phyloP scores from a whole-genome alignment of 306 rosid species.

The Vigna mungo region DNA sequence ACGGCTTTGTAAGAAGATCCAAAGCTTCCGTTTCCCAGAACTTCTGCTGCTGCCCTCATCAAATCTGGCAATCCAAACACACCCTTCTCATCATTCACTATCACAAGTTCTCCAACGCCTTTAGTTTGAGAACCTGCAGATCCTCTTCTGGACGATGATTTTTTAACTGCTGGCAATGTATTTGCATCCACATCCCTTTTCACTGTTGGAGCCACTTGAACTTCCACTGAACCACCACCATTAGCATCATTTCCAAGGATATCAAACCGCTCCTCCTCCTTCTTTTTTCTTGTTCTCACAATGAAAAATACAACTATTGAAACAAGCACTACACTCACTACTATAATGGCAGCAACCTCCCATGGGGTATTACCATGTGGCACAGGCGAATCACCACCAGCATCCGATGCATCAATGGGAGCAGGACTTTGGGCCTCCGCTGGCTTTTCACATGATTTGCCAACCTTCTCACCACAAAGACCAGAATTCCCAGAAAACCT shows the following conservation, averaged over 20 bases:
- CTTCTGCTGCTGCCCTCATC: slow-evolving; percentile 84
- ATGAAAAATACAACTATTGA: slow-evolving; percentile 37
- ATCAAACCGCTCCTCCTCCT: slow-evolving; percentile 6
- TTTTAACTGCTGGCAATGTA: not conserved
- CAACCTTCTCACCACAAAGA: slow-evolving; percentile 57
- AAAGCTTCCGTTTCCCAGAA: slow-evolving; percentile 72
- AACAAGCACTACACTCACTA: slow-evolving; percentile 43
- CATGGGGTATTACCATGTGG: not conserved
- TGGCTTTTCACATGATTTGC: slow-evolving; percentile 42
- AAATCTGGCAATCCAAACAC: slow-evolving; percentile 75
- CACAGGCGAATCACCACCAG: not conserved
- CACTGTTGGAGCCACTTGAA: slow-evolving; percentile 53
- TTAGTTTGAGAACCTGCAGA: slow-evolving; percentile 21
- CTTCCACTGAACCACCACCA: slow-evolving; percentile 47
- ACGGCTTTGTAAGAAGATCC: slow-evolving; percentile 88
- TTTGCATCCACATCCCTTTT: slow-evolving; percentile 39
- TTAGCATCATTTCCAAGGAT: not conserved
- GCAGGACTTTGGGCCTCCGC: not conserved
- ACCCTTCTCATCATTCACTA: slow-evolving; percentile 71
- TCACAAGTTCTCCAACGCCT: slow-evolving; percentile 54
- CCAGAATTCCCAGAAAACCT: slow-evolving; percentile 63
- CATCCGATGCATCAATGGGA: not conserved
- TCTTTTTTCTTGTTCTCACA: slow-evolving; percentile 41
- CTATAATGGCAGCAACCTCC: slow-evolving; percentile 42
- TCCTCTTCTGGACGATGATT: slow-evolving; percentile 32